These are phyloP conservation scores for Neophaeococcomyces aloes DNA, from an alignment of 2,329 filamentous ascomycete genomes.

Conservation along the genomic window DNA sequence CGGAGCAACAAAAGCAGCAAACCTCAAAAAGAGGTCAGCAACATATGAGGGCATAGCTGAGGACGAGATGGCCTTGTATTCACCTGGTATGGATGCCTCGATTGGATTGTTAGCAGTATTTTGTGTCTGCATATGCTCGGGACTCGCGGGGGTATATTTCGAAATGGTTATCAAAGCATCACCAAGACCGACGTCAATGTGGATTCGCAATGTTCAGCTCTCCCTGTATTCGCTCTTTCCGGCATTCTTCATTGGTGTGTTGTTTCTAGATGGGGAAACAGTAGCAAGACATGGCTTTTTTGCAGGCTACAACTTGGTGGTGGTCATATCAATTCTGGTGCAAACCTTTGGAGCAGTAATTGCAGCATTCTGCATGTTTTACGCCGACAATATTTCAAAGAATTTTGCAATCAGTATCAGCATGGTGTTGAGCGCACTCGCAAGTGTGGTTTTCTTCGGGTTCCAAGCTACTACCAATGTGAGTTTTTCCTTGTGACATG, in stretches of 20 bases:
- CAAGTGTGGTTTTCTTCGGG: slow-evolving; percentile 76
- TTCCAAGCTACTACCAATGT: slow-evolving; percentile 64
- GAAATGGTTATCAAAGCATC: slow-evolving; percentile 85
- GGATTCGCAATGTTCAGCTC: slow-evolving; percentile 90
- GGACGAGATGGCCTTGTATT: slow-evolving; percentile 40
- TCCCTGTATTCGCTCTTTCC: slow-evolving; percentile 91
- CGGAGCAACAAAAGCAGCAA: slow-evolving; percentile 25
- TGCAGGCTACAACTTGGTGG: slow-evolving; percentile 82
- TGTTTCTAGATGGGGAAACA: slow-evolving; percentile 75
- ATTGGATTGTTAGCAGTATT: slow-evolving; percentile 71
- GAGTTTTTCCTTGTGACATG: slow-evolving; percentile 31
- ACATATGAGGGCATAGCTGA: slow-evolving; percentile 81
- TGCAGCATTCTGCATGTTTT: slow-evolving; percentile 70
- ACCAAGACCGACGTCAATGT: slow-evolving; percentile 64
- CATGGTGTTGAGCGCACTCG: slow-evolving; percentile 75
- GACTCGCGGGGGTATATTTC: slow-evolving; percentile 59
- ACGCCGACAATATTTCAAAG: slow-evolving; percentile 82
- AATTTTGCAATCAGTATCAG: slow-evolving; percentile 90
- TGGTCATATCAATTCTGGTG: slow-evolving; percentile 73
- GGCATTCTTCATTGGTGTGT: slow-evolving; percentile 71
- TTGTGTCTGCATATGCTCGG: slow-evolving; percentile 67
- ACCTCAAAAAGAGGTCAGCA: slow-evolving; percentile 60
- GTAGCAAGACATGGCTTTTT: slow-evolving; percentile 85
- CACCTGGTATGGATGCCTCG: slow-evolving; percentile 60
- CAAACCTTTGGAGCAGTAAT: slow-evolving; percentile 78